Conservation (phyloP, 1,139 yeast species). For the Debaryomyces udenii region DNA sequence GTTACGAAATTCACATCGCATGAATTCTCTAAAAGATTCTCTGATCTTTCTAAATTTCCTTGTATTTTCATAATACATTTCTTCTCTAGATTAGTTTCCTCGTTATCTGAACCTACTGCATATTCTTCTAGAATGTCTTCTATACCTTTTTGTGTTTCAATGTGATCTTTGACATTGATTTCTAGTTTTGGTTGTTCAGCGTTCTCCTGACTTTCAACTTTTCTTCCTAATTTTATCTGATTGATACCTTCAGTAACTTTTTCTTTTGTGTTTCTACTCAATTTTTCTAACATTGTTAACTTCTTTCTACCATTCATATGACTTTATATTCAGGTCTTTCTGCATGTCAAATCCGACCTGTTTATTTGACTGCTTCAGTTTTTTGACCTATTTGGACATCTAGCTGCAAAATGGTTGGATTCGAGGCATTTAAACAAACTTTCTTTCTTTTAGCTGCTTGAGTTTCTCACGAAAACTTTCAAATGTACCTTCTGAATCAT, state of each 20-base stretch:
- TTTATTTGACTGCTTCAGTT: slow-evolving; percentile 5
- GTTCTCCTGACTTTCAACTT: background rate
- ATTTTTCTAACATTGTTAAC: too few species aligned
- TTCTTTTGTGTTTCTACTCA: background rate
- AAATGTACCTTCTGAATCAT: background rate
- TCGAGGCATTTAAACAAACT: too few species aligned
- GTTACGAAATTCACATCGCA: slow-evolving; percentile 6
- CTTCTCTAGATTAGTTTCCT: background rate
- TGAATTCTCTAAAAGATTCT: slow-evolving; percentile 4
- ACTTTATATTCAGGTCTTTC: background rate
- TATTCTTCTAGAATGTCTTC: slow-evolving; percentile 3
- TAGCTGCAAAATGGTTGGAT: slow-evolving; percentile 1
- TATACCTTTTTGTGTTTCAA: too few species aligned
- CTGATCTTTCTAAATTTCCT: slow-evolving; percentile 1
- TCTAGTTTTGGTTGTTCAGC: slow-evolving; percentile 1
- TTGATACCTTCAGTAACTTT: background rate
- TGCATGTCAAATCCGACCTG: slow-evolving; percentile 2
- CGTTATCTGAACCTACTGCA: background rate
- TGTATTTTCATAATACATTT: slow-evolving; percentile 4
- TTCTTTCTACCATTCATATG: too few species aligned
- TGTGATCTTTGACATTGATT: background rate
- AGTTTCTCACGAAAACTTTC: background rate
- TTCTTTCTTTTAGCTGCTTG: too few species aligned
- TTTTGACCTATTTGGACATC: background rate
- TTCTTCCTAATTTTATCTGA: background rate